A percentile compares a stretch with the other conserved stretches of the same genome.
These are phyloP conservation scores for Lepidium aucheri DNA, from an alignment of 345 rosid species.

Conservation along the genomic window DNA sequence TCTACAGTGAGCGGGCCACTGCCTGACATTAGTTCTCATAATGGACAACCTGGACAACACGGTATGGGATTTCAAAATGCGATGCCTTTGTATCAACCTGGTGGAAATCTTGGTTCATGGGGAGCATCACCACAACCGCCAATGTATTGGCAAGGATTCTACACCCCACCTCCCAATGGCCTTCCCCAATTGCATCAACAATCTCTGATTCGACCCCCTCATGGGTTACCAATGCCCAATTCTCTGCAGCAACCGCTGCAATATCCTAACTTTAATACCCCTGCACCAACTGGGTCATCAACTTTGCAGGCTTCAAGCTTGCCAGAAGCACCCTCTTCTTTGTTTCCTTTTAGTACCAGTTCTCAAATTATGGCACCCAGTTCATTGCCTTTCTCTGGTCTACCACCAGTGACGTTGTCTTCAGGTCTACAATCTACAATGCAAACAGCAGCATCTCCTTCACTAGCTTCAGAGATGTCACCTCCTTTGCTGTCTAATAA, in stretches of 20 bases:
- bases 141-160: slow-evolving; percentile 91
- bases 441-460: slow-evolving; percentile 39
- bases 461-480: slow-evolving; percentile 51
- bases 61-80: slow-evolving; percentile 61
- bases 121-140: slow-evolving; percentile 74
- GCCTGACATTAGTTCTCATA: slow-evolving; percentile 49
- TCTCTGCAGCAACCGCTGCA: slow-evolving; percentile 69
- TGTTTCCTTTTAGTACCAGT: slow-evolving; percentile 33
- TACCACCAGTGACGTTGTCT: slow-evolving; percentile 17
- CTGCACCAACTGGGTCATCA: slow-evolving; percentile 43
- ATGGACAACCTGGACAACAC: slow-evolving; percentile 43
- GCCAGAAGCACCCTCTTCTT: slow-evolving; percentile 42
- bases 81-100: slow-evolving; percentile 82
- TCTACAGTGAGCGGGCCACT: slow-evolving; percentile 47
- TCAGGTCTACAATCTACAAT: slow-evolving; percentile 32
- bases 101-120: slow-evolving; percentile 74
- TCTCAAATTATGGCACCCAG: slow-evolving; percentile 32
- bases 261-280: slow-evolving; percentile 56
- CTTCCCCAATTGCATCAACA: slow-evolving; percentile 82
- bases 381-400: slow-evolving; percentile 27
- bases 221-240: slow-evolving; percentile 59
- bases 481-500: slow-evolving; percentile 42
- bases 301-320: slow-evolving; percentile 39
- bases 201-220: slow-evolving; percentile 68
- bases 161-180: slow-evolving; percentile 67